Base-by-base conservation (phyloP, 1,284 basidiomycete genomes). In the Rhodotorula sp. region DNA sequence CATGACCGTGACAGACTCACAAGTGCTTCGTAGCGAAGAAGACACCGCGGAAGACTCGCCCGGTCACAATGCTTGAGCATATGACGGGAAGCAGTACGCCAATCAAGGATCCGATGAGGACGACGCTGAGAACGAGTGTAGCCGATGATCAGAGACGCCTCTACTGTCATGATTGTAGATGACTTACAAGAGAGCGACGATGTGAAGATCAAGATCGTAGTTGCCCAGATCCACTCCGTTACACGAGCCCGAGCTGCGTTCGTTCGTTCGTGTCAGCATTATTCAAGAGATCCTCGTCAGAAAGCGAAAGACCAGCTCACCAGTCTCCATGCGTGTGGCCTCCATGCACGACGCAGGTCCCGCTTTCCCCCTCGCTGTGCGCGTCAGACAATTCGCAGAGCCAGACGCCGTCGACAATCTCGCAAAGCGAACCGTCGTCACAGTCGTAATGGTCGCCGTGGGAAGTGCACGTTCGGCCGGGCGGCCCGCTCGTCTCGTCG, bases 121-220 rank as follows among this genome's bases (percentile, higher is more conserved):
- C 68, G 73, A 81, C 78, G 69, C 64, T 71, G 47, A 10, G 15
- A 52, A 31, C 23, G 29, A 29, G 3, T 29, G 29, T 29, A 29
- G 29, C 29, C 29, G 29, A 3, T 29, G 29, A 29, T 29, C n/a
- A n/a, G n/a, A n/a, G n/a, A n/a, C n/a, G n/a, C n/a, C 3, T 29
- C 29, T 29, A 2, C 29, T 2, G 29, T 29, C 29, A 3, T 29
- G 29, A 29, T n/a, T n/a, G n/a, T n/a, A n/a, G n/a, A 29, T 29
- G 29, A 29, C 29, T 29, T 3, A 29, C 29, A 29, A 84, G 67
- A 85, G 74, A 2, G 83, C 73, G 6, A 77, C 83, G 54, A 85
- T 81, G 74, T 84, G 84, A 10, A 85, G 75, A 12, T 75, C 73
- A 63, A 82, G 74, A 68, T 84, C 78, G 80, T 83, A 84, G 26